Base-by-base conservation (phyloP, 2,329 filamentous ascomycete genomes). In the Coniochaeta prunicola region DNA sequence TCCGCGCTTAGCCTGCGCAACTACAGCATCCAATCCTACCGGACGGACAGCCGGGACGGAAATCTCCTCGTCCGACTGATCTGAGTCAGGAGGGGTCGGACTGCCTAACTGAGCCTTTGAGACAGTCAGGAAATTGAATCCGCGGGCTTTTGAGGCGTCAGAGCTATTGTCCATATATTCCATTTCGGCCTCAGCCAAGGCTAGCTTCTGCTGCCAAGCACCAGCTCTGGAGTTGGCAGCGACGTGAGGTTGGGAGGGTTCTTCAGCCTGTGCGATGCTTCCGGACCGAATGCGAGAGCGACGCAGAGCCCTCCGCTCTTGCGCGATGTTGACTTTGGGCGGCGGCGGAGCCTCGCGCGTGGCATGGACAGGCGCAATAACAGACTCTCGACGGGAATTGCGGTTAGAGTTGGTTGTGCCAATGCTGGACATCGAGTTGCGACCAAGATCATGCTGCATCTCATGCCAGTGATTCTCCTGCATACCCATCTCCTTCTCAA, bases 401-500 rank as follows among this genome's bases (percentile, higher is more conserved):
- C 62, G 65, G 19, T 64, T 65, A 1, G 64, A 59, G n/a, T 33
- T 33, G 0, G 53, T 55, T 19, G 74, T 76, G 57, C 68, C 68
- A 54, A 80, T 66, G 8, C 77, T 80, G 1, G 78, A 82, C 42
- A 79, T 66, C 6, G 82, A 84, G 63, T 80, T 76, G 59, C 77
- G 77, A 57, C 74, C 72, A 42, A 85, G 67, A 38, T 79, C 77
- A 28, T 77, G 72, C 59, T 83, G 82, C 71, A 87, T 77, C 56
- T 78, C 72, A 59, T 81, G 78, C 85, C 85, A 88, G 63, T 81
- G 78, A 58, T 76, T 76, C 66, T 85, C 82, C 66, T 88, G 81
- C 62, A 77, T 69, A 0, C 79, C 82, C 77, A 88, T 83, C 68
- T 88, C 85, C 61, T 73, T 74, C 66, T 88, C 85, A 1, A 88